These are phyloP conservation scores for Amanita pallidorosea DNA, from an alignment of 768 basidiomycete species.

Conservation along the genomic window DNA sequence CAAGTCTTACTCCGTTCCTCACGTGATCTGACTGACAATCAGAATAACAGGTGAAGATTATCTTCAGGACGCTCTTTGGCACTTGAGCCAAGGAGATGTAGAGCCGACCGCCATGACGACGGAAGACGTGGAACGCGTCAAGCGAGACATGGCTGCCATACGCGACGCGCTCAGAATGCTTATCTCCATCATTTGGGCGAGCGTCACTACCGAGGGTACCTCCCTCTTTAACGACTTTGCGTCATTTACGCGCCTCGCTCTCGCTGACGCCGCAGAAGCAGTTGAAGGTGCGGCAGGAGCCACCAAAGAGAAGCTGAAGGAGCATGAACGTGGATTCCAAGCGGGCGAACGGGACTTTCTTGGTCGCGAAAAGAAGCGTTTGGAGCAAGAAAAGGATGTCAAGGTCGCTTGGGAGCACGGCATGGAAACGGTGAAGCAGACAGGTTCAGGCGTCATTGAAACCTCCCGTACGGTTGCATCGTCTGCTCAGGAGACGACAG, in stretches of 20 bases:
- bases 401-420: constrained; percentile 52
- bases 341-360: constrained; percentile 47
- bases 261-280: constrained; percentile 57
- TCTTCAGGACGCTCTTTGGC: constrained; percentile 57
- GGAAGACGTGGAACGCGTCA: constrained; percentile 32
- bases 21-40: no score
- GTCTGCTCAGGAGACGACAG: constrained; percentile 31
- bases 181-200: constrained; percentile 41
- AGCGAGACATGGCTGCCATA: constrained; percentile 38
- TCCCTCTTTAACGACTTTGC: constrained; percentile 51
- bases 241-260: constrained; percentile 50
- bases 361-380: constrained; percentile 39
- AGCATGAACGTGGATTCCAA: constrained; percentile 48
- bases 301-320: constrained; percentile 42
- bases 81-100: constrained; percentile 46
- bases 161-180: constrained; percentile 39
- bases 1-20: constrained; percentile 12
- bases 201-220: constrained; percentile 39
- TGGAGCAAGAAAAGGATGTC: constrained; percentile 35
- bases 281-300: constrained; percentile 39
- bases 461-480: constrained; percentile 31
- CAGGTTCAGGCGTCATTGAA: constrained; percentile 48
- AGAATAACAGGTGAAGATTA: constrained; percentile 59
- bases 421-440: constrained; percentile 53
- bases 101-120: constrained; percentile 23